Percentiles rank a stretch among this genome's conserved stretches.
Conservation (phyloP, 1,284 basidiomycete species). For the Leccinum fuscescens region DNA sequence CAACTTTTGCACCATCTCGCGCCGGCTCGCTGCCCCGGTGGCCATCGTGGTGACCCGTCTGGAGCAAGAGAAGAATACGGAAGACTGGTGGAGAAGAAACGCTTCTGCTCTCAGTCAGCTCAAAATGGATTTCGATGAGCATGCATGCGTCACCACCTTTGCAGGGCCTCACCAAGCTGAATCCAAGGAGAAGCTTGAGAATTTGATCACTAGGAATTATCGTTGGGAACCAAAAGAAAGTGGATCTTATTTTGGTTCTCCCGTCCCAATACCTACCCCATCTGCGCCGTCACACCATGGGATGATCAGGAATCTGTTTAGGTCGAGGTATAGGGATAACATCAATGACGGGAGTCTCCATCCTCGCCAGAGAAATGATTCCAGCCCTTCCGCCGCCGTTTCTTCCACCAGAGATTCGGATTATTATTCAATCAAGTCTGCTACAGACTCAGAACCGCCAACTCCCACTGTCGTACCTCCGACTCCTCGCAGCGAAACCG, state of each 20-base stretch:
- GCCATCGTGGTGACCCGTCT: constrained; percentile 25
- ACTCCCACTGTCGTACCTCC: constrained; percentile 13
- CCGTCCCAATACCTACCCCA: not conserved
- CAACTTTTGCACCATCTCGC: constrained; percentile 24
- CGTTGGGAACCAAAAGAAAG: constrained; percentile 8
- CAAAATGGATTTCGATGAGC: constrained; percentile 25
- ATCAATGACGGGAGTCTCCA: not conserved
- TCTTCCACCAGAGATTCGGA: not conserved
- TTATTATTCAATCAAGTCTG: constrained; percentile 16
- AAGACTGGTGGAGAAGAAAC: constrained; percentile 31
- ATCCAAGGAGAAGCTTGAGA: constrained; percentile 16
- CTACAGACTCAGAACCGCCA: constrained; percentile 5
- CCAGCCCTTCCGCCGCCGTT: not conserved
- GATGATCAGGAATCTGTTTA: not conserved
- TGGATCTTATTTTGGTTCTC: constrained; percentile 21
- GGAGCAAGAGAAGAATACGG: constrained; percentile 23
- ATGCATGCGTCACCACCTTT: constrained; percentile 27
- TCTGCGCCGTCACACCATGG: not conserved
- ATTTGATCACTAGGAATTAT: constrained; percentile 12
- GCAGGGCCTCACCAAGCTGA: constrained; percentile 3
- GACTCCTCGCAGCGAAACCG: constrained; percentile 4
- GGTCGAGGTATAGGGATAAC: not conserved
- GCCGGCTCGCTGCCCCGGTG: constrained; percentile 25
- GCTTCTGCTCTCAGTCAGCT: not conserved
- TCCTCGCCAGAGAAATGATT: not conserved